Evolutionary conservation across 2,329 filamentous ascomycete genomes (phyloP).

Genomic region (Alternaria conjuncta): DNA sequence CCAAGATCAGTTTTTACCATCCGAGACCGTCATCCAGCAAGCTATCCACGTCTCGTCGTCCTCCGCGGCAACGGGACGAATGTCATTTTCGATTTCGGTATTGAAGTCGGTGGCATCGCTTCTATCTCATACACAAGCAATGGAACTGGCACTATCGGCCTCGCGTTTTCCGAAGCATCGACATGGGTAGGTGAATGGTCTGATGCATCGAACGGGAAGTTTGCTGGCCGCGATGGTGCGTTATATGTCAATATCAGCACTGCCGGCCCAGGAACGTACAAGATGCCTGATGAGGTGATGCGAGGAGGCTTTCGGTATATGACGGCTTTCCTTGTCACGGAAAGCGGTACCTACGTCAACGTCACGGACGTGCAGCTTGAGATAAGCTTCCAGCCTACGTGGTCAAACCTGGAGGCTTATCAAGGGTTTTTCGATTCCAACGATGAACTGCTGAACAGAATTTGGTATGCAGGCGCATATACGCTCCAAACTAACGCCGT

Average conservation of each 20-base stretch:
- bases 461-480: slow-evolving; percentile 62
- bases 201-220: slow-evolving; percentile 52
- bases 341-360: slow-evolving; percentile 43
- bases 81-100: slow-evolving; percentile 66
- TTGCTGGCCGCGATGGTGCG: slow-evolving; percentile 52
- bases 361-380: slow-evolving; percentile 52
- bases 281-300: slow-evolving; percentile 53
- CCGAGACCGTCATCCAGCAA: slow-evolving; percentile 26
- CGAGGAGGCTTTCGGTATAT: slow-evolving; percentile 63
- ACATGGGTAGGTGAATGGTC: slow-evolving; percentile 53
- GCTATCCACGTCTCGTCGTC: slow-evolving; percentile 36
- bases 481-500: slow-evolving; percentile 49
- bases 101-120: slow-evolving; percentile 64
- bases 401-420: slow-evolving; percentile 52
- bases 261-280: slow-evolving; percentile 46
- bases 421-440: slow-evolving; percentile 45
- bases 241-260: slow-evolving; percentile 53
- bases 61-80: slow-evolving; percentile 58
- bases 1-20: slow-evolving; percentile 55
- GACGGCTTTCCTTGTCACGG: slow-evolving; percentile 54
- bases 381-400: slow-evolving; percentile 58
- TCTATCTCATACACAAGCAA: slow-evolving; percentile 58
- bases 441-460: slow-evolving; percentile 59
- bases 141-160: slow-evolving; percentile 44
- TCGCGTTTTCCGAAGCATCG: slow-evolving; percentile 53